These are phyloP conservation scores for Boletus rubroflammeus DNA, from an alignment of 768 basidiomycete species.

Conservation along the genomic window DNA sequence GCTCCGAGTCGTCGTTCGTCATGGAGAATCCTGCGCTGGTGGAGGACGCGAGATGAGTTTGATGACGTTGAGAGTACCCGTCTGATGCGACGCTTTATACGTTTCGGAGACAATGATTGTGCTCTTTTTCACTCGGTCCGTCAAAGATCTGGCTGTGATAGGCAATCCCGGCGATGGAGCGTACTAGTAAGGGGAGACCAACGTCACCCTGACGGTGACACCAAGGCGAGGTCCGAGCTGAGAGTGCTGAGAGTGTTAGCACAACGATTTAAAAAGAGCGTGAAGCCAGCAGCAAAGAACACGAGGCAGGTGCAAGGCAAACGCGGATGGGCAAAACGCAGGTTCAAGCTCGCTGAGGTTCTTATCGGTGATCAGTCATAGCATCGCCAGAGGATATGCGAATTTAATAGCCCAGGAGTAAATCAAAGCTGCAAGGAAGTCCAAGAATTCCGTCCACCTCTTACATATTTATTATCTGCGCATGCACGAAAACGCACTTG, in stretches of 20 bases:
- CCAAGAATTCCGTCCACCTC: neutral
- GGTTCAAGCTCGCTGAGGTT: neutral
- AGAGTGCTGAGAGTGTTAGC: neutral
- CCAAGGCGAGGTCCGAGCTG: neutral
- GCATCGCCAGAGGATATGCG: neutral
- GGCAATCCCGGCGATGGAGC: neutral
- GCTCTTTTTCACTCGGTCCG: neutral
- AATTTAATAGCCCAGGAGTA: neutral
- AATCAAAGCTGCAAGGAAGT: neutral
- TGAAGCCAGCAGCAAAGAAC: neutral
- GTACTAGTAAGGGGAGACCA: slow-evolving; percentile 1
- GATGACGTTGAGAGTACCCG: neutral
- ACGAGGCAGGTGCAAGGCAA: slow-evolving; percentile 13
- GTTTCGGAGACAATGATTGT: slow-evolving; percentile 4
- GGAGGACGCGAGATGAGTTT: neutral
- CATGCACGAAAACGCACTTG: neutral
- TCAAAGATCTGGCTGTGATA: neutral
- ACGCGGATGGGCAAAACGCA: neutral
- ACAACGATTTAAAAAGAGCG: neutral
- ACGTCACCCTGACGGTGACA: slow-evolving; percentile 3
- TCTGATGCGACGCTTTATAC: slow-evolving; percentile 3
- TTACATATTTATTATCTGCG: no score
- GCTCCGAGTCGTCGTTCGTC: slow-evolving; percentile 3
- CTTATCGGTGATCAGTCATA: neutral
- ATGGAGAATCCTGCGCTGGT: slow-evolving; percentile 3